Conservation (phyloP, 2,329 filamentous ascomycete species). For the Colletotrichum sp. region DNA sequence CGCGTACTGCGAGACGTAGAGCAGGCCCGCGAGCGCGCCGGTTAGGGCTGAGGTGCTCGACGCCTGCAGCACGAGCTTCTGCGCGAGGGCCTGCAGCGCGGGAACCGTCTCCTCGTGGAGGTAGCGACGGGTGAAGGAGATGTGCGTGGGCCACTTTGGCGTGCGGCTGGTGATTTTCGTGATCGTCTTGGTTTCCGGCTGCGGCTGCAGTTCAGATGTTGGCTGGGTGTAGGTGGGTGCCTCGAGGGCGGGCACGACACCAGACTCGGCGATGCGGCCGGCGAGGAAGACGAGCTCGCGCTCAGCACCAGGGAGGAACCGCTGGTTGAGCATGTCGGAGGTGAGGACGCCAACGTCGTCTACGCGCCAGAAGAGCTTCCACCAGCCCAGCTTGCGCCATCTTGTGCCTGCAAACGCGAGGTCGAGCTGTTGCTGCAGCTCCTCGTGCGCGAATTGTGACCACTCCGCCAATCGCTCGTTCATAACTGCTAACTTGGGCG, state of each 20-base stretch:
- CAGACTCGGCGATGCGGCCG: constrained; percentile 70
- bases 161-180: constrained; percentile 17
- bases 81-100: constrained; percentile 73
- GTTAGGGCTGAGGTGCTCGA: constrained; percentile 73
- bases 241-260: constrained; percentile 23
- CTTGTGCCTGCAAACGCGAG: constrained; percentile 75
- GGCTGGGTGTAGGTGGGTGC: constrained; percentile 40
- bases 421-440: constrained; percentile 82
- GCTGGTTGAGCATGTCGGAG: constrained; percentile 75
- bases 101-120: constrained; percentile 72
- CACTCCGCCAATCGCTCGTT: constrained; percentile 68
- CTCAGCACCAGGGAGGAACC: constrained; percentile 81
- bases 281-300: constrained; percentile 82
- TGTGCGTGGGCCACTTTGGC: constrained; percentile 74
- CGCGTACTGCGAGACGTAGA: constrained; percentile 61
- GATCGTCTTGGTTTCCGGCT: not conserved
- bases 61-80: constrained; percentile 77
- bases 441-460: constrained; percentile 81
- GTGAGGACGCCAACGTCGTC: constrained; percentile 89
- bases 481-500: constrained; percentile 54
- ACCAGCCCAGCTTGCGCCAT: constrained; percentile 88
- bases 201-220: constrained; percentile 21
- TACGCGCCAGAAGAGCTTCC: constrained; percentile 93
- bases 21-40: constrained; percentile 56
- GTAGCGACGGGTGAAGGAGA: constrained; percentile 72